Conservation (phyloP, 805 yeast genomes). For the Saturnispora quitensis region DNA sequence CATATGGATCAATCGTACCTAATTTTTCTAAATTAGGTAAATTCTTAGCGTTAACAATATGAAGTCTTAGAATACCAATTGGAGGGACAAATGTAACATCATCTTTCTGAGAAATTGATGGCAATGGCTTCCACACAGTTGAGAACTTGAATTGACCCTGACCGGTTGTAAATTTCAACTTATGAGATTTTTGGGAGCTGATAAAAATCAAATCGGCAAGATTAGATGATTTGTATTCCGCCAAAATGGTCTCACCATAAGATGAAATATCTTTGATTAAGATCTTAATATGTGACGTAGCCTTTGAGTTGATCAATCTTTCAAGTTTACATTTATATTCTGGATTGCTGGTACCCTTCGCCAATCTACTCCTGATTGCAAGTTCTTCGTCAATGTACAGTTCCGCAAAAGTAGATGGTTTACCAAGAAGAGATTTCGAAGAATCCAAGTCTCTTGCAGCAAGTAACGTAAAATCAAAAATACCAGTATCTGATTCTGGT, state of each 20-base stretch:
- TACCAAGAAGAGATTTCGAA: slow-evolving; percentile 40
- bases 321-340: slow-evolving; percentile 60
- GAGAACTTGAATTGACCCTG: slow-evolving; percentile 45
- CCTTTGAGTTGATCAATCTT: slow-evolving; percentile 51
- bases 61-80: slow-evolving; percentile 57
- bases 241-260: slow-evolving; percentile 40
- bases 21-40: slow-evolving; percentile 51
- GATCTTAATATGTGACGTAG: slow-evolving; percentile 45
- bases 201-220: slow-evolving; percentile 45
- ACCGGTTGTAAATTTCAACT: slow-evolving; percentile 40
- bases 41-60: slow-evolving; percentile 43
- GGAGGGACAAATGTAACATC: slow-evolving; percentile 44
- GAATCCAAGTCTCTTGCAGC: slow-evolving; percentile 51
- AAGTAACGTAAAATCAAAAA: slow-evolving; percentile 53
- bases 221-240: slow-evolving; percentile 39
- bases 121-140: slow-evolving; percentile 65
- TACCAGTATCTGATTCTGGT: slow-evolving; percentile 64
- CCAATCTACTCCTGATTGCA: slow-evolving; percentile 47
- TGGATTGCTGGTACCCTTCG: slow-evolving; percentile 65
- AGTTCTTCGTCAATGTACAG: slow-evolving; percentile 48
- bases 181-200: slow-evolving; percentile 41
- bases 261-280: slow-evolving; percentile 54
- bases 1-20: slow-evolving; percentile 72
- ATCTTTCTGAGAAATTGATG: slow-evolving; percentile 38
- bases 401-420: slow-evolving; percentile 61